These are phyloP conservation scores for Tuber microsphaerosporum DNA, from an alignment of 495 filamentous ascomycete species.

Conservation along the genomic window DNA sequence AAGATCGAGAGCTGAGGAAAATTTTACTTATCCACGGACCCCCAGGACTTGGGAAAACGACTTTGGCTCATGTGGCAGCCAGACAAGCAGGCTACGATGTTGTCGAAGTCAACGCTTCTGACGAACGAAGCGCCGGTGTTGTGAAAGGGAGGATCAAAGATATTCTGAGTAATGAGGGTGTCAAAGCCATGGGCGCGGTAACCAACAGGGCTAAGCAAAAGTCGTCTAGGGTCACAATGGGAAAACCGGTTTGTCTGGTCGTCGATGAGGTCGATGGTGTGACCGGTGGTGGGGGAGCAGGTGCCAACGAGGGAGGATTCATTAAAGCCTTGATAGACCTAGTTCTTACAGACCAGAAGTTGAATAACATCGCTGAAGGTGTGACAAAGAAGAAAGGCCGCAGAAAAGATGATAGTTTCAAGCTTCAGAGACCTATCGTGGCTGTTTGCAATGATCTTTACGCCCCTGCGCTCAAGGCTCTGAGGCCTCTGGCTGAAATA, in stretches of 20 bases:
- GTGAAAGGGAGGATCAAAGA: constrained; percentile 85
- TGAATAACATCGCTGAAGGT: constrained; percentile 12
- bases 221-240: constrained; percentile 62
- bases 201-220: constrained; percentile 48
- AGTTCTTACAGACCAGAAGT: constrained; percentile 70
- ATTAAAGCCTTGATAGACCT: constrained; percentile 91
- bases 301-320: constrained; percentile 71
- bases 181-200: constrained; percentile 68
- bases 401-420: constrained; percentile 68
- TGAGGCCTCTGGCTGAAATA: constrained; percentile 78
- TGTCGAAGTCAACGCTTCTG: constrained; percentile 79
- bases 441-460: constrained; percentile 98
- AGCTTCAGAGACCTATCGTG: constrained; percentile 77
- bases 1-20: constrained; percentile 69
- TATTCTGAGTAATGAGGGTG: constrained; percentile 81
- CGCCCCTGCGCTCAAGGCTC: constrained; percentile 73
- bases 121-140: constrained; percentile 67
- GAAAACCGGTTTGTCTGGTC: constrained; percentile 81
- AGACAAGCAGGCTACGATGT: constrained; percentile 92
- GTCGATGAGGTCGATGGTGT: constrained; percentile 97
- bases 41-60: constrained; percentile 92
- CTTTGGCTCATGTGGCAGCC: constrained; percentile 90
- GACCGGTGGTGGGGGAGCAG: constrained; percentile 59
- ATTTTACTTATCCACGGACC: constrained; percentile 84
- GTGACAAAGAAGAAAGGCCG: constrained; percentile 45